Percentiles rank a stretch among this genome's conserved stretches.
Evolutionary conservation across 2,329 filamentous ascomycete genomes (phyloP).

Genomic region (Epichloe brachyelytri): DNA sequence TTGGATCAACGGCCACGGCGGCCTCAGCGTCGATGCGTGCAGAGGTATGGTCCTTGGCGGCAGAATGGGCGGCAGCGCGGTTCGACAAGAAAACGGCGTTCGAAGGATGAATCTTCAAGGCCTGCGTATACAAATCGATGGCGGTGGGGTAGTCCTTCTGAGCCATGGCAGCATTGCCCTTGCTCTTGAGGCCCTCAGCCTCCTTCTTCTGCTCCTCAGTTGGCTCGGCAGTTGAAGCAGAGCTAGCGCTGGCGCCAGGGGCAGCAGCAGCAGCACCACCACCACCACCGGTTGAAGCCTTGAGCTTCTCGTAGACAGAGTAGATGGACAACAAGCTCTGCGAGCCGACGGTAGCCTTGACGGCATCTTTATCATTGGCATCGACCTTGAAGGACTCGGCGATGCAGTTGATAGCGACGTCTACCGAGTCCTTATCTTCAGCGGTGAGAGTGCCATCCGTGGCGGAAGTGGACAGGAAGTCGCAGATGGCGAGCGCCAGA

Average conservation of each 20-base stretch:
- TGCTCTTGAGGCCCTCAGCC: conserved; percentile 77
- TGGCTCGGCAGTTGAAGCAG: conserved; percentile 15
- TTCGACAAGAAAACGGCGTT: conserved; percentile 98
- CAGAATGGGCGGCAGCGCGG: conserved; percentile 86
- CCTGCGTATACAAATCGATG: conserved; percentile 79
- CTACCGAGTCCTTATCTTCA: conserved; percentile 87
- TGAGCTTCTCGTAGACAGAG: conserved; percentile 90
- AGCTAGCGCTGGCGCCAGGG: conserved; percentile 17
- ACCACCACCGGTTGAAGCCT: conserved; percentile 35
- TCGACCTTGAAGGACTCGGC: conserved; percentile 92
- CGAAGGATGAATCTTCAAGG: conserved; percentile 63
- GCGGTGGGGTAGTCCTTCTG: conserved; percentile 78
- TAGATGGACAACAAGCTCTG: conserved; percentile 89
- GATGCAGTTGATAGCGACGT: conserved; percentile 90
- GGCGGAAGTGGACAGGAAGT: conserved; percentile 77
- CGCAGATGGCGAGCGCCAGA: conserved; percentile 91
- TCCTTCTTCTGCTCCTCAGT: conserved; percentile 56
- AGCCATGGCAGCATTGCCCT: conserved; percentile 91
- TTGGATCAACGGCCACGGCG: conserved; percentile 74
- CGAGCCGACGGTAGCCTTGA: conserved; percentile 65
- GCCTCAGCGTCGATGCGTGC: conserved; percentile 83
- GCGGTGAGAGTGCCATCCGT: conserved; percentile 77
- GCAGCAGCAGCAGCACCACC: conserved; percentile 23
- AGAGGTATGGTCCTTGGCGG: conserved; percentile 68
- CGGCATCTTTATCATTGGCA: conserved; percentile 57